Evolutionary conservation across 495 filamentous ascomycete species (phyloP), one percentile per base, ranked within the genome.

Genomic region (Parachaetomium inaequale): DNA sequence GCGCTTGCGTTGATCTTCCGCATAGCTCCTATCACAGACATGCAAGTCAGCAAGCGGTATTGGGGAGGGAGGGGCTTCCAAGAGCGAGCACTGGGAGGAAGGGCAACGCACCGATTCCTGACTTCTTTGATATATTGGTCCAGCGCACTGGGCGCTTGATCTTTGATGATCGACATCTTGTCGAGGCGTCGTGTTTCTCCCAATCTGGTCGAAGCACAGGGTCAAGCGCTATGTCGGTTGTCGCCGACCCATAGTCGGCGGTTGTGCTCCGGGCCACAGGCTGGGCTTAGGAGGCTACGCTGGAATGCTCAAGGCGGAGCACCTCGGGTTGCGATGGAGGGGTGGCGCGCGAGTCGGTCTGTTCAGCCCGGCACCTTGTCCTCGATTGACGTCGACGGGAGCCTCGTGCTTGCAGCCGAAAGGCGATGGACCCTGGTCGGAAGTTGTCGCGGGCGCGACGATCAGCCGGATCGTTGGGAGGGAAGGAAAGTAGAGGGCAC

Each of bases 1-100:
- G 58, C 76, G 72, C 68, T 75, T 79, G 36, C 76, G 63, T 38
- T 74, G 68, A 34, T 78, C 76, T 61, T 76, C 75, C 32, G 59
- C 58, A 61, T 64, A 56, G 31, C 51, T 61, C 21, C 70, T 73
- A 38, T 31, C 0, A n/a, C 19, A 36, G 1, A 14, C n/a, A 57
- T 47, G 31, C 34, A 49, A 54, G 63, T 68, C 26, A 68, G 66
- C 54, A 4, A 40, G 31, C 6, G 21, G 3, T 1, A 46, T 28
- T 43, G 14, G 49, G 15, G 3, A 15, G 8, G 38, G 3, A 14
- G 15, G 12, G 23, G 10, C 17, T 8, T 34, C 23, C 19, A 40
- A 25, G 28, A 19, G 4, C n/a, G 29, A 6, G 26, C 23, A 8
- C 5, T 51, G 49, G 12, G 29, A n/a, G 38, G 54, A 21, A 58